Evolutionary conservation across 192 early-diverging fungal species (phyloP), one percentile per base, ranked within the genome.

Genomic region (Coemansia reversa): DNA sequence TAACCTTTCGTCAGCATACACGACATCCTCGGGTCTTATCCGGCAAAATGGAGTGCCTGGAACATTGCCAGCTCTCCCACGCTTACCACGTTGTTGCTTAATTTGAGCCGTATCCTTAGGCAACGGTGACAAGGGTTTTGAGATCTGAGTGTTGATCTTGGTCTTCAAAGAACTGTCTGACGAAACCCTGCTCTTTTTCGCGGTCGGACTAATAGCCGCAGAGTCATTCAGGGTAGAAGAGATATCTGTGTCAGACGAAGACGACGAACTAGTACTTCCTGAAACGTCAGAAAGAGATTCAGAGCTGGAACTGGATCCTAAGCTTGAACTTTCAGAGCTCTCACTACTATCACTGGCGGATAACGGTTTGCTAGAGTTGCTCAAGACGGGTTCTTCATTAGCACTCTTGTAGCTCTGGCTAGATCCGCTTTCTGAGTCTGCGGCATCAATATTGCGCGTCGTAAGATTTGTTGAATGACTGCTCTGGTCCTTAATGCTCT

Each of bases 41-140:
- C 95, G 88, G 70, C 90, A 90, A 76, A 98, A 98, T 4, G 91
- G 92, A 30, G 81, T 84, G 54, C 75, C 82, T 45, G 77, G 76
- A 5, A 55, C 62, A n/a, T 70, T 78, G 14, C 23, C 45, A 0
- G 45, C 8, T 52, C 58, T 63, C n/a, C 67, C 67, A 27, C 63
- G 66, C 60, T 58, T 71, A 6, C 53, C 52, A 49, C 49, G 33
- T 24, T 48, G 42, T 53, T 33, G 55, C 3, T 25, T 24, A 19
- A 18, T 27, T 7, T 25, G 16, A 49, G 24, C 20, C 52, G 32
- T 61, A 5, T 45, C 58, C 3, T 59, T 52, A 2, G 74, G 63
- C n/a, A 50, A 52, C 62, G 58, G 50, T 11, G 64, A 53, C 19
- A 30, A 51, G 11, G 35, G 45, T 7, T 6, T 20, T 6, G 49